Base-by-base conservation (phyloP, 148 eudicot genomes). In the Rhododendron ferrugineum region DNA sequence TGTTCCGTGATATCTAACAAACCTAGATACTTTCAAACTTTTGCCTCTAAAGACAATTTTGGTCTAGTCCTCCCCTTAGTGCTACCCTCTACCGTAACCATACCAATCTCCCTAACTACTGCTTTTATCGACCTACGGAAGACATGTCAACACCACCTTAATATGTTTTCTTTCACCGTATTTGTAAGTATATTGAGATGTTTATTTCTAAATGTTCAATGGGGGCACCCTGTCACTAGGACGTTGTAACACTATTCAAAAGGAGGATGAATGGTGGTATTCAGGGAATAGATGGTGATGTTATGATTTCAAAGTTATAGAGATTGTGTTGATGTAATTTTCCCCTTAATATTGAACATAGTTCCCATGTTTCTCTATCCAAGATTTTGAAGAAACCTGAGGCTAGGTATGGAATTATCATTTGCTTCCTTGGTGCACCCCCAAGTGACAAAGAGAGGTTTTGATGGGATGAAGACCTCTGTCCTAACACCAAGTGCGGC, bases 391-490 rank as follows among this genome's bases (percentile, higher is more conserved):
- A 32, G 37, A 70, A 70, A 66, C 32, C 75, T 5, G 22, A 70
- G 20, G 40, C 0, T 34, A 70, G 74, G 40, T 70, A 91, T 91
- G 93, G 89, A 85, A 23, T 76, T 81, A 84, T 66, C 84, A n/a
- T 46, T 80, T 82, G 88, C 92, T 83, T 86, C 89, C 37, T 36
- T 78, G 32, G 56, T 72, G 54, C 77, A 42, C 62, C 66, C 83
- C 20, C 84, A 79, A 13, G 44, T 80, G 81, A 76, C 42, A 26
- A 86, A 54, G 32, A 84, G 72, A 76, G 80, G 62, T 28, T 58
- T 52, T 36, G 16, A 36, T 47, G 73, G 54, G 83, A 73, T 78
- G 72, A 85, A 64, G 49, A 73, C 34, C 36, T 80, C 22, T 62
- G 56, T 44, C 44, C 70, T 72, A 84, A 49, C 37, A 22, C 89